Conservation (phyloP, 2,329 filamentous ascomycete genomes). For the Exserohilum rostratum region DNA sequence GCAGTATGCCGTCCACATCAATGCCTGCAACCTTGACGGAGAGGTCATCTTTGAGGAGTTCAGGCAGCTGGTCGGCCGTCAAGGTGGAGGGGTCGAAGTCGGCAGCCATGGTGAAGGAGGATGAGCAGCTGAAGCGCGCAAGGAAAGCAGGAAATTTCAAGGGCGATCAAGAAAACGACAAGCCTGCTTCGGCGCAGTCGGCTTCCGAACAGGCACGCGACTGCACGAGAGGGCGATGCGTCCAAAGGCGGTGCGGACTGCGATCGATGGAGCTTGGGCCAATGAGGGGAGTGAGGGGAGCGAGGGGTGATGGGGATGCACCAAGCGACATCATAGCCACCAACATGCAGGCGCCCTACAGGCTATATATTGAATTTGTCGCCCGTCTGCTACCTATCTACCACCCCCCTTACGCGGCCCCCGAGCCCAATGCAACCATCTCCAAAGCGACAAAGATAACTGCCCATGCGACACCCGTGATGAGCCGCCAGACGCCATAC, state of each 20-base stretch:
- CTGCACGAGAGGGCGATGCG: conserved; percentile 4
- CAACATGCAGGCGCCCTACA: conserved; percentile 3
- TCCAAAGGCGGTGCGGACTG: conserved; percentile 6
- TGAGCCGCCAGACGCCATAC: conserved; percentile 14
- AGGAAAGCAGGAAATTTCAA: neutral
- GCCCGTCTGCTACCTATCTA: conserved; percentile 14
- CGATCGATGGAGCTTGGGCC: conserved; percentile 35
- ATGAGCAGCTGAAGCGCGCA: neutral
- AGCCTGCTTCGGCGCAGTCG: conserved; percentile 6
- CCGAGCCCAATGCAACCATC: conserved; percentile 6
- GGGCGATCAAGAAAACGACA: neutral
- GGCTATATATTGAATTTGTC: conserved; percentile 17
- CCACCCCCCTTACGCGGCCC: conserved; percentile 4
- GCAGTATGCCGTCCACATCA: conserved; percentile 85
- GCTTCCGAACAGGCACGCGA: neutral
- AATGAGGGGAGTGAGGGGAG: conserved; percentile 31
- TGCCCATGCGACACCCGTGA: conserved; percentile 25
- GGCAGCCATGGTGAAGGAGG: conserved; percentile 16
- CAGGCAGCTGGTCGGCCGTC: conserved; percentile 68
- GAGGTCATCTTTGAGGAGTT: conserved; percentile 71
- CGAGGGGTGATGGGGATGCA: conserved; percentile 11
- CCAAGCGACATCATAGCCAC: conserved; percentile 22
- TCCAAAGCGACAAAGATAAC: conserved; percentile 9
- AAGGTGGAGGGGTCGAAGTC: conserved; percentile 48
- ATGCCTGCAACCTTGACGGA: conserved; percentile 87